Evolutionary conservation across 345 rosid genomes (phyloP), one percentile per base, ranked within the genome.

Genomic region (Moricandia moricandioides): DNA sequence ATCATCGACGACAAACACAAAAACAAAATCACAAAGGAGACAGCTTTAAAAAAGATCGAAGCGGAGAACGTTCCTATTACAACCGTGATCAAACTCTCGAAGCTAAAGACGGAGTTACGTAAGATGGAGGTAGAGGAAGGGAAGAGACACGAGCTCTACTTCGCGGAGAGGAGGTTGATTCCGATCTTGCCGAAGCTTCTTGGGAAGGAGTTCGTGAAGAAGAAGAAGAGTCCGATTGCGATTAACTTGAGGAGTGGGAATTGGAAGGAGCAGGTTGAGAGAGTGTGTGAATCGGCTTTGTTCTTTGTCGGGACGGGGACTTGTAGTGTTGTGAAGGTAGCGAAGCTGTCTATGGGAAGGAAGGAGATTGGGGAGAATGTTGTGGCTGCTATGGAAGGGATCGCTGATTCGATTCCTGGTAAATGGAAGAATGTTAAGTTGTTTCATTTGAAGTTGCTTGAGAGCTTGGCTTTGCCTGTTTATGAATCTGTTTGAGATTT

Each of bases 231-330:
- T 65, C 84, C 83, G 0, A 81, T 90, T 16, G 84, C 79, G 8
- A 63, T 90, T 7, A 84, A 86, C 70, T 59, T 90, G 70, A 83
- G 62, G 51, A 82, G 82, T 7, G 81, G 82, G 51, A 86, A 85
- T 35, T 90, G 96, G 96, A 90, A 87, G 78, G 96, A 90, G 78
- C 91, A 88, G 86, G 49, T 90, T 11, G 82, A 84, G 5, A 87
- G 62, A 29, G 86, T 77, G 5, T 86, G 91, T 59, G 83, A 79
- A 16, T 88, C 93, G 2, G 88, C 82, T 6, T 62, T 90, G 72
- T 64, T 90, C 82, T 90, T 71, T 63, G 67, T 83, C 52, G 84
- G 88, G 33, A 74, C 78, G 2, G 96, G 93, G 18, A 90, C 96
- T 63, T 88, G 93, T 30, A 79, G 88, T 35, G 90, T 88, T 31